Evolutionary conservation across 805 yeast genomes (phyloP).

Genomic region (Saccharomycopsis lassenensis): DNA sequence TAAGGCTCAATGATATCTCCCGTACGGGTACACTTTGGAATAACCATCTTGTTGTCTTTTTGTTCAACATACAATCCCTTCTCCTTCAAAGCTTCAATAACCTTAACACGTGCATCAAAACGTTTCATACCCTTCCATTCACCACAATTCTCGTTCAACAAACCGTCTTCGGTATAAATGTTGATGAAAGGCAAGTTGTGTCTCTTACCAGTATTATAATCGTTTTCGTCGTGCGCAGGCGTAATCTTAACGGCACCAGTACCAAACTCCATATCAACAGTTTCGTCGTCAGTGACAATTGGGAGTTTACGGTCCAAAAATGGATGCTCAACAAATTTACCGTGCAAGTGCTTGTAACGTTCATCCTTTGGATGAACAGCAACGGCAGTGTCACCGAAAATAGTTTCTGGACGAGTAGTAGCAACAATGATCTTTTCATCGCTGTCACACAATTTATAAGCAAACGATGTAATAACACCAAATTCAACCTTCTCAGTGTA

Average conservation of each 20-base stretch:
- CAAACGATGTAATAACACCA: constrained; percentile 94
- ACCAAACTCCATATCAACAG: constrained; percentile 99
- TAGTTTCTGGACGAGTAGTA: constrained; percentile 97
- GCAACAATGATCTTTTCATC: constrained; percentile 79
- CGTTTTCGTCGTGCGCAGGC: constrained; percentile 97
- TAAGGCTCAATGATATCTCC: constrained; percentile 96
- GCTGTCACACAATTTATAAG: constrained; percentile 77
- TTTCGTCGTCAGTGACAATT: constrained; percentile 78
- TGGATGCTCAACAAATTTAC: constrained; percentile 85
- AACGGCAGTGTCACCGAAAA: constrained; percentile 95
- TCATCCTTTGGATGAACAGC: constrained; percentile 96
- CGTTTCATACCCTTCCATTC: constrained; percentile 86
- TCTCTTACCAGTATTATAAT: constrained; percentile 94
- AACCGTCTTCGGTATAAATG: constrained; percentile 87
- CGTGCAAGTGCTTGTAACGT: constrained; percentile 90
- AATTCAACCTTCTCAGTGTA: constrained; percentile 86
- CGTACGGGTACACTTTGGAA: constrained; percentile 90
- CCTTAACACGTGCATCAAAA: constrained; percentile 83
- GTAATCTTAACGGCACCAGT: constrained; percentile 99
- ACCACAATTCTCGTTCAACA: constrained; percentile 85
- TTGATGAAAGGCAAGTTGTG: constrained; percentile 79
- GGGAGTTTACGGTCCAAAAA: constrained; percentile 79
- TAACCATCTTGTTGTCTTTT: constrained; percentile 89
- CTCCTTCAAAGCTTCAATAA: constrained; percentile 68
- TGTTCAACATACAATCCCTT: constrained; percentile 73